Conservation (phyloP, 1,284 basidiomycete genomes). For the Xerocomus tenax region DNA sequence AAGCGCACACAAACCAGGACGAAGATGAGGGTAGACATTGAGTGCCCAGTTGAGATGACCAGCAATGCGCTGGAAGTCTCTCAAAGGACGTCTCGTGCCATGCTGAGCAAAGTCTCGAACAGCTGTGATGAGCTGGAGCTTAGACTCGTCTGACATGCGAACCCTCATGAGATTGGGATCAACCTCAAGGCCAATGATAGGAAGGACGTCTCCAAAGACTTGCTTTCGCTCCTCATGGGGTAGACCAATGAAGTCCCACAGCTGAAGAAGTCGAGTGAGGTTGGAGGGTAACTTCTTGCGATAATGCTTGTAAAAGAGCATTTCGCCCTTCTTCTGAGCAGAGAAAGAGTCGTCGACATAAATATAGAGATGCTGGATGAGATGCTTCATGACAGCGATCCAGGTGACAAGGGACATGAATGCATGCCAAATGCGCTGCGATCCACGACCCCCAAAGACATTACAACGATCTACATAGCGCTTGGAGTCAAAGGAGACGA, state of each 20-base stretch:
- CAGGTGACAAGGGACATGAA: constrained; percentile 28
- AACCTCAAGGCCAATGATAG: constrained; percentile 31
- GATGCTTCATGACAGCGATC: constrained; percentile 24
- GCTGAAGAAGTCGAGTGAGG: too few relatives aligned
- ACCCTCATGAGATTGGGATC: constrained; percentile 26
- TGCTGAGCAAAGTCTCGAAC: constrained; percentile 8
- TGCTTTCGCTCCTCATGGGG: too few relatives aligned
- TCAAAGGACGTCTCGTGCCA: too few relatives aligned
- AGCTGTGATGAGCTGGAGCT: constrained; percentile 12
- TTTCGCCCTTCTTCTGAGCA: constrained; percentile 1
- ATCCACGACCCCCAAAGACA: constrained; percentile 29
- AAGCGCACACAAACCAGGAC: constrained; percentile 6
- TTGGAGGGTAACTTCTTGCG: too few relatives aligned
- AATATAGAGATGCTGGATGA: constrained; percentile 16
- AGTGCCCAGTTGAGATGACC: too few relatives aligned
- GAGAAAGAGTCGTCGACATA: constrained; percentile 31
- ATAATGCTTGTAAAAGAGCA: too few relatives aligned
- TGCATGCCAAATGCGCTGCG: constrained; percentile 25
- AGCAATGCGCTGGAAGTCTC: too few relatives aligned
- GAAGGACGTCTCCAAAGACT: constrained; percentile 13
- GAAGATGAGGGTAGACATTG: too few relatives aligned
- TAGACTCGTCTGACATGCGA: constrained; percentile 12
- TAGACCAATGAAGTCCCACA: too few relatives aligned
- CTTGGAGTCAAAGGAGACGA: constrained; percentile 21
- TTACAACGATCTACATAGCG: constrained; percentile 28